These are phyloP conservation scores for Lactifluus pinguis DNA, from an alignment of 768 basidiomycete genomes.

Conservation along the genomic window DNA sequence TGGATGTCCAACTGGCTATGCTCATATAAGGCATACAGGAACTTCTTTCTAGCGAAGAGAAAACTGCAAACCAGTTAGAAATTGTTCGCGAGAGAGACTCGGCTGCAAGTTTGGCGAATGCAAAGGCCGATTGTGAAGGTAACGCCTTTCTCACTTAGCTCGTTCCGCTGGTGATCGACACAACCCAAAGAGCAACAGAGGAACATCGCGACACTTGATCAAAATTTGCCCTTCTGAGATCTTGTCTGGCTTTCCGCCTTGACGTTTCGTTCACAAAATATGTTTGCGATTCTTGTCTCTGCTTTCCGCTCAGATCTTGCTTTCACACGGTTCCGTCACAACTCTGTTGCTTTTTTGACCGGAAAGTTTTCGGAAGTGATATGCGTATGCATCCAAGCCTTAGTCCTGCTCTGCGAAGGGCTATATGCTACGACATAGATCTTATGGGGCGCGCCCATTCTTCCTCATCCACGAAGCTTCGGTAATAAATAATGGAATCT, in stretches of 20 bases:
- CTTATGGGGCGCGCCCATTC: constrained; percentile 13
- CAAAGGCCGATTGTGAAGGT: constrained; percentile 14
- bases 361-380: no score
- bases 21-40: neutral
- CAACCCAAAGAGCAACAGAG: constrained; percentile 5
- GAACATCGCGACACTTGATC: neutral
- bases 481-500: constrained; percentile 81
- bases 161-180: neutral
- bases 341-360: neutral
- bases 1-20: neutral
- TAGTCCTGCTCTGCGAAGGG: neutral
- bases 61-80: neutral
- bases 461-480: constrained; percentile 46
- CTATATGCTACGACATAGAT: neutral
- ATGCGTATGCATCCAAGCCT: neutral
- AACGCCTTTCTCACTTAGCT: neutral
- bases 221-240: neutral
- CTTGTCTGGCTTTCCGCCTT: neutral
- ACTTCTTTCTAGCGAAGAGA: neutral
- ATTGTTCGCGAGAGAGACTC: constrained; percentile 9
- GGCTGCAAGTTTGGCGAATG: neutral
- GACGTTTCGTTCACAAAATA: neutral
- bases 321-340: neutral
- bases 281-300: neutral
- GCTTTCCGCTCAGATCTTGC: neutral